Evolutionary conservation across 2,329 filamentous ascomycete genomes (phyloP).

Genomic region (Parascedosporium putredinis): DNA sequence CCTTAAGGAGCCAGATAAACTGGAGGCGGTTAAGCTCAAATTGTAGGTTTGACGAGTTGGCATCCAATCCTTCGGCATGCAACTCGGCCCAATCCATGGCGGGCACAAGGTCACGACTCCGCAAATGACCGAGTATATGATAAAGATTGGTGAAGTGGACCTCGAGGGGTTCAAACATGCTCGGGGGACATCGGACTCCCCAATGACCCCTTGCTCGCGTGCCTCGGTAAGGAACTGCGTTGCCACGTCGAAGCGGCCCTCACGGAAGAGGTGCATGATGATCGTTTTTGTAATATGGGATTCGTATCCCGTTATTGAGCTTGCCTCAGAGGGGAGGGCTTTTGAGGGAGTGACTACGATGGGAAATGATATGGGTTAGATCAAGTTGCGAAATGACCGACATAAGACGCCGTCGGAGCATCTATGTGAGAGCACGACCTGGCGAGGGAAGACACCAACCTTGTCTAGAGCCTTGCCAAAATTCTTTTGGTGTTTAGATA

Average conservation of each 20-base stretch:
- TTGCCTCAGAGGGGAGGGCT: conserved; percentile 59
- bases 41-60: conserved; percentile 81
- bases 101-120: conserved; percentile 61
- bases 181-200: neutral
- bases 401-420: no score
- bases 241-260: conserved; percentile 86
- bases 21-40: conserved; percentile 89
- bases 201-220: conserved; percentile 1
- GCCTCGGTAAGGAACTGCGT: conserved; percentile 73
- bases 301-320: conserved; percentile 54
- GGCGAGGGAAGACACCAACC: conserved; percentile 32
- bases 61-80: conserved; percentile 62
- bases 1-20: conserved; percentile 79
- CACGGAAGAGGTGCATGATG: conserved; percentile 89
- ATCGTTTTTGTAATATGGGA: conserved; percentile 80
- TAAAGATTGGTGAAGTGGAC: conserved; percentile 77
- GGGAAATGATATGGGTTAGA: neutral
- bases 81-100: conserved; percentile 79
- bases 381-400: neutral
- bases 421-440: no score
- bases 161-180: conserved; percentile 11
- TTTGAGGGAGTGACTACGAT: conserved; percentile 28
- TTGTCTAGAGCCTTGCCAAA: conserved; percentile 81
- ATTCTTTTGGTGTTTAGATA: conserved; percentile 70
- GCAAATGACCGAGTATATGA: conserved; percentile 69